Conservation (phyloP, 352 stramenopile genomes). For the Pythium apleroticum region DNA sequence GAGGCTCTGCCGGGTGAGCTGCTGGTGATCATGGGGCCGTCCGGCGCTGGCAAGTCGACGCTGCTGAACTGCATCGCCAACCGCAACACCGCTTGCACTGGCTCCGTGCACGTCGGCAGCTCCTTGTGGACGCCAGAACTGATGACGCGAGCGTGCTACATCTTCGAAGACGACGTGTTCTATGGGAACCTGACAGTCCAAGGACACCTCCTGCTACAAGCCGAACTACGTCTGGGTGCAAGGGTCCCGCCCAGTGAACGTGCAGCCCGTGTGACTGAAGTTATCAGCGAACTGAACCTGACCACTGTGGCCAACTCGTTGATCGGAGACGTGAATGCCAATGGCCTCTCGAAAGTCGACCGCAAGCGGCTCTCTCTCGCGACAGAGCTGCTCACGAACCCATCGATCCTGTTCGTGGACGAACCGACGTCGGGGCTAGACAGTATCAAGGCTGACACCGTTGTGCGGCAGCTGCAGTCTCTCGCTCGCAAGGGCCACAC, state of each 20-base stretch:
- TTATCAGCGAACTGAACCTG: conserved; percentile 61
- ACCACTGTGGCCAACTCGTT: conserved; percentile 52
- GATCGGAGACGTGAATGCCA: conserved; percentile 42
- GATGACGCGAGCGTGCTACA: conserved; percentile 40
- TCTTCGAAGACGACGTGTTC: conserved; percentile 91
- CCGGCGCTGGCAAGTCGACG: neutral
- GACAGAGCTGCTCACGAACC: conserved; percentile 76
- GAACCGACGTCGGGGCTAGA: conserved; percentile 80
- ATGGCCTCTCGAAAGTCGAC: conserved; percentile 13
- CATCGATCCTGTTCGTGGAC: conserved; percentile 83
- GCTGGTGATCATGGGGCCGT: conserved; percentile 10
- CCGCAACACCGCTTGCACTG: neutral
- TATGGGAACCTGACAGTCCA: conserved; percentile 87
- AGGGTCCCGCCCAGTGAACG: conserved; percentile 32
- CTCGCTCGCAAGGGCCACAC: conserved; percentile 84
- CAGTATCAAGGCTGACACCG: conserved; percentile 54
- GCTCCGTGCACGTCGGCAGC: neutral
- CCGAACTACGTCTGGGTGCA: conserved; percentile 67
- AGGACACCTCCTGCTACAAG: conserved; percentile 88
- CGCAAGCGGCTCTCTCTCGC: conserved; percentile 83
- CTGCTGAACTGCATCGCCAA: conserved; percentile 9
- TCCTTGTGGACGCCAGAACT: neutral
- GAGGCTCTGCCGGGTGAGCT: conserved; percentile 8
- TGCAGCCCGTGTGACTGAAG: conserved; percentile 39
- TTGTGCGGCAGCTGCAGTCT: conserved; percentile 8